Evolutionary conservation across 225 moss, liverwort and hornwort species (phyloP).

Genomic region (Pseudoscleropodium purum): DNA sequence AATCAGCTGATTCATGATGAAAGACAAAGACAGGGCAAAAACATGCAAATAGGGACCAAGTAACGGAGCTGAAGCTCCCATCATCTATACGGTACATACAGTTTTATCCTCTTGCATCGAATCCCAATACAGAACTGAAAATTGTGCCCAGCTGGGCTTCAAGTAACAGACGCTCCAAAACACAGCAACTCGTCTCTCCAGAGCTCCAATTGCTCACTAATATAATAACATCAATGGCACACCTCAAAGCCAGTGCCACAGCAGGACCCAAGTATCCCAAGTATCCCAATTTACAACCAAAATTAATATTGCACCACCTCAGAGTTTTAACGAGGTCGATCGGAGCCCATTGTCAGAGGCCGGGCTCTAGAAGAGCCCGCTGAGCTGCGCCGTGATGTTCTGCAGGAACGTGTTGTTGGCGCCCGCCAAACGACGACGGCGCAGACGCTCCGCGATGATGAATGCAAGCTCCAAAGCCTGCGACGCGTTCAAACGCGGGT

Average conservation of each 20-base stretch:
- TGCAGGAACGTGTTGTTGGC: background rate
- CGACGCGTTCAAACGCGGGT: slow-evolving; percentile 71
- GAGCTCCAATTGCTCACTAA: too few species aligned
- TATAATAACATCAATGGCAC: background rate
- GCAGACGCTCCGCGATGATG: slow-evolving; percentile 68
- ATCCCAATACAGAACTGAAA: background rate
- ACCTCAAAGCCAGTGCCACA: background rate
- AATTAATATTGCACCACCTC: background rate
- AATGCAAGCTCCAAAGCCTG: slow-evolving; percentile 73
- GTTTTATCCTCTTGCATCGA: background rate
- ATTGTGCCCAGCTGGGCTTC: background rate
- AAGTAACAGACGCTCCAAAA: background rate
- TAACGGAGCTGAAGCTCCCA: background rate
- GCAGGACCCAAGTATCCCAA: background rate
- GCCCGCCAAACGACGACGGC: slow-evolving; percentile 40
- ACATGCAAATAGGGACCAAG: background rate
- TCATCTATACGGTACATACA: background rate
- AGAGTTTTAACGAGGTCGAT: background rate
- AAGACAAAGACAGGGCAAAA: background rate
- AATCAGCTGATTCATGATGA: background rate
- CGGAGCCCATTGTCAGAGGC: background rate
- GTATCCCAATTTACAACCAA: background rate
- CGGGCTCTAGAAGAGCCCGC: background rate
- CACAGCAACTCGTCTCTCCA: background rate
- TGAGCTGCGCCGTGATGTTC: background rate